A percentile compares a stretch with the other conserved stretches of the same genome.
Evolutionary conservation across 2,329 filamentous ascomycete species (phyloP).

Genomic region (Ceratocystis alfenasii): DNA sequence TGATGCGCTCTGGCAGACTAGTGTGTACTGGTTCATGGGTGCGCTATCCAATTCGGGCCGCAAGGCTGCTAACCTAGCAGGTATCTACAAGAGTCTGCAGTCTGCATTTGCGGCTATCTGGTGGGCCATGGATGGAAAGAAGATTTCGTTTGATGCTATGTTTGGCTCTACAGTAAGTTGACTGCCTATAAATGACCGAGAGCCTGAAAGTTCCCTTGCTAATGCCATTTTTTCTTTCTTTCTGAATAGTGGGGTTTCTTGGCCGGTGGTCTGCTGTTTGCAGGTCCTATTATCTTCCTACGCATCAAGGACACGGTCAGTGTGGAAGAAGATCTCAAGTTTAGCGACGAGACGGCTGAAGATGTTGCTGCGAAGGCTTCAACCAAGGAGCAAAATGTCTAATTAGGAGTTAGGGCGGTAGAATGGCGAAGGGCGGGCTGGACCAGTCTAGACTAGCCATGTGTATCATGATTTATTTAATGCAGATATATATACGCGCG

Average conservation of each 20-base stretch:
- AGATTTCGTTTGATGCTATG: slow-evolving; percentile 55
- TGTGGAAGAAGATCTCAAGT: slow-evolving; percentile 70
- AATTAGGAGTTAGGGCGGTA: neutral
- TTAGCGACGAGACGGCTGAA: slow-evolving; percentile 68
- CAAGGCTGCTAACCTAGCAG: slow-evolving; percentile 82
- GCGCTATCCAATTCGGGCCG: slow-evolving; percentile 84
- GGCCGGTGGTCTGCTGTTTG: slow-evolving; percentile 59
- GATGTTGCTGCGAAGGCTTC: slow-evolving; percentile 43
- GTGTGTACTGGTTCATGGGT: slow-evolving; percentile 91
- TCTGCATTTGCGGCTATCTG: slow-evolving; percentile 72
- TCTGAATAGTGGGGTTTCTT: slow-evolving; percentile 60
- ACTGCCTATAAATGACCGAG: slow-evolving; percentile 16
- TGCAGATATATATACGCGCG: too few species aligned
- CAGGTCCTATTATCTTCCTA: slow-evolving; percentile 64
- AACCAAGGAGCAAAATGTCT: neutral
- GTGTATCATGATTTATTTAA: neutral
- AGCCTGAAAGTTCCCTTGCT: neutral
- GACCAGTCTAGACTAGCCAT: neutral
- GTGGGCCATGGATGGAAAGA: slow-evolving; percentile 54
- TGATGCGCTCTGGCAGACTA: slow-evolving; percentile 83
- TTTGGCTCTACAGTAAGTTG: slow-evolving; percentile 45
- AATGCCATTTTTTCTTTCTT: slow-evolving; percentile 32
- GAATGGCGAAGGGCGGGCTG: neutral
- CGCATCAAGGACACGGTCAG: slow-evolving; percentile 73
- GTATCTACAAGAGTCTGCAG: slow-evolving; percentile 76